Percentiles rank a stretch among this genome's conserved stretches.
phyloP scores from a whole-genome alignment of 768 basidiomycete genomes.

The Mycena amicta region DNA sequence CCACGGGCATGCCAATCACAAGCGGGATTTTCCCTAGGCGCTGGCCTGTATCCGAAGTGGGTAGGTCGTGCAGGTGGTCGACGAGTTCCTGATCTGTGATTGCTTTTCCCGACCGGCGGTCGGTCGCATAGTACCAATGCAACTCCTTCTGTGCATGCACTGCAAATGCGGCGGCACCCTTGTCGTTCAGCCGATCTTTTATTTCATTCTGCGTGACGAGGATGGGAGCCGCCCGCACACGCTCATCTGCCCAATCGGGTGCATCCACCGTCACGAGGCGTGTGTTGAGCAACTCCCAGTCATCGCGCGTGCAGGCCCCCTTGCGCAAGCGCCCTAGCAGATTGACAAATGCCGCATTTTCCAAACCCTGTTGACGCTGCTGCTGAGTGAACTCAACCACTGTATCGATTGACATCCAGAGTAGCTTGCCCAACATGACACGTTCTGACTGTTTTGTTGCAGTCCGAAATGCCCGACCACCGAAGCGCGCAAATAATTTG shows the following conservation, averaged over 20 bases:
- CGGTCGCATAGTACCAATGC: slow-evolving; percentile 19
- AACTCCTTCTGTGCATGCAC: too few species aligned
- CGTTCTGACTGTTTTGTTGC: background rate
- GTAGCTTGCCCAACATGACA: slow-evolving; percentile 5
- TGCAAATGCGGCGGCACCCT: too few species aligned
- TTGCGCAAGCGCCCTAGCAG: background rate
- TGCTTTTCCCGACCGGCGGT: background rate
- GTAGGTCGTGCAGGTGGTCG: slow-evolving; percentile 2
- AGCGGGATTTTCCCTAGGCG: too few species aligned
- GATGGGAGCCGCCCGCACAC: slow-evolving; percentile 22
- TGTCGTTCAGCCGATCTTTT: too few species aligned
- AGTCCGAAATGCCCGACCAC: background rate
- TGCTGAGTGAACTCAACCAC: slow-evolving; percentile 10
- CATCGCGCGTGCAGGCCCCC: slow-evolving; percentile 19
- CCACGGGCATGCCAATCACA: slow-evolving; percentile 34
- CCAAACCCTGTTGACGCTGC: slow-evolving; percentile 6
- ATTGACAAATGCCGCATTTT: slow-evolving; percentile 1
- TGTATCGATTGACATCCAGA: slow-evolving; percentile 9
- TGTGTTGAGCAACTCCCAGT: slow-evolving; percentile 17
- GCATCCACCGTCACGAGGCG: background rate
- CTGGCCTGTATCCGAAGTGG: slow-evolving; percentile 20
- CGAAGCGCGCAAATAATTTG: background rate
- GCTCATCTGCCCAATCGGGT: background rate
- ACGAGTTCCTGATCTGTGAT: background rate
- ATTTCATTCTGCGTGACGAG: slow-evolving; percentile 29